Evolutionary conservation across 768 basidiomycete species (phyloP), one percentile per base, ranked within the genome.

Genomic region (Cystofilobasidium macerans): DNA sequence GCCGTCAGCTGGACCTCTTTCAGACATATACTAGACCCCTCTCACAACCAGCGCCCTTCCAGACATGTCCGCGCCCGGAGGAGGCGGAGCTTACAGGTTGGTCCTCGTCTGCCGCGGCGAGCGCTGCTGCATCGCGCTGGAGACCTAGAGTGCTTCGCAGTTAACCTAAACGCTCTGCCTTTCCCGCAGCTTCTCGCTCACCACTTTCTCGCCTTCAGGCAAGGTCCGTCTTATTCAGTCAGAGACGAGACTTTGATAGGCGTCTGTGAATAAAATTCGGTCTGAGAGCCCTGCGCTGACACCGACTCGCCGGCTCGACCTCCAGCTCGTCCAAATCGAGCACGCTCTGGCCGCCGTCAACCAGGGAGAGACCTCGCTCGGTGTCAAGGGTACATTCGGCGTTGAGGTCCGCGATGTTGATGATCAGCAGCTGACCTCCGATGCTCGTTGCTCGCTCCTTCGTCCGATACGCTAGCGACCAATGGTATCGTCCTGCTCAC

Each of bases 401-500:
- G 3, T 26, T 24, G 20, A n/a, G n/a, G 51, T 28, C 35, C 22
- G 26, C 22, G 32, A 53, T 28, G 51, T 16, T 22, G 7, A 33
- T 36, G 36, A 62, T 30, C 61, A 51, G 33, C 33, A 26, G 38
- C 26, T 24, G 40, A 57, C 35, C 22, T 24, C n/a, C n/a, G n/a
- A n/a, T n/a, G n/a, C n/a, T n/a, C 22, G 22, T 24, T 20, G 18
- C 28, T 45, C 57, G 32, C 62, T 54, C 36, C 47, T 64, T 6
- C 48, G 20, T 22, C 36, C 43, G 12, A 26, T 28, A 4, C 20
- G 24, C 38, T 74, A 98, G 95, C 95, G 33, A 89, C 95, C 48
- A 99, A 99, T 77, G 95, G 95, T 67, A 94, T 99, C 73, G 95
- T 99, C 70, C 90, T 99, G 71, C 94, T 95, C 45, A 98, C 95